Evolutionary conservation across 768 basidiomycete species (phyloP).

Genomic region (Phaeotremella skinneri): DNA sequence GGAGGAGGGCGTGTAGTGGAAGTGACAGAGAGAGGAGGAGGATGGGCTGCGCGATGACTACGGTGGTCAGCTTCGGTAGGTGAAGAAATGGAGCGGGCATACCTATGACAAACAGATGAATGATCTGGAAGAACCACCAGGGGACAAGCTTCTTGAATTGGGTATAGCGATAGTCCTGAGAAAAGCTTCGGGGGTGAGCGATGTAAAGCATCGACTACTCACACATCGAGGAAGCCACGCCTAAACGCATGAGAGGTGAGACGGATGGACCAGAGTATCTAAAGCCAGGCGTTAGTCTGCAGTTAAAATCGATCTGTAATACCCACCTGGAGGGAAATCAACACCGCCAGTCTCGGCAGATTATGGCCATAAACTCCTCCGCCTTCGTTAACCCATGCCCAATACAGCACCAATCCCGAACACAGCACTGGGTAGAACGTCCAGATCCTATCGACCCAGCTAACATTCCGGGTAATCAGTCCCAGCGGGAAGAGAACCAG

Average conservation of each 20-base stretch:
- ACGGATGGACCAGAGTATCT: conserved; percentile 52
- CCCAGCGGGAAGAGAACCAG: conserved; percentile 38
- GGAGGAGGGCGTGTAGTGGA: conserved; percentile 50
- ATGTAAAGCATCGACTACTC: conserved; percentile 33
- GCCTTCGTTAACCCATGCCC: conserved; percentile 56
- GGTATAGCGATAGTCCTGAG: conserved; percentile 80
- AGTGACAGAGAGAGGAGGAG: conserved; percentile 65
- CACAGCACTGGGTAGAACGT: conserved; percentile 74
- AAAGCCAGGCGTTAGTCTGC: background rate
- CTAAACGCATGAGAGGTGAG: conserved; percentile 79
- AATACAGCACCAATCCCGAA: conserved; percentile 75
- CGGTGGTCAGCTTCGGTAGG: conserved; percentile 8
- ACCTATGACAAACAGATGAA: conserved; percentile 72
- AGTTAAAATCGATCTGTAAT: conserved; percentile 54
- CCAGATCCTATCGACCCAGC: conserved; percentile 63
- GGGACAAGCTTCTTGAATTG: conserved; percentile 66
- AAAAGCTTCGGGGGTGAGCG: conserved; percentile 53
- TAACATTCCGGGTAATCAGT: conserved; percentile 44
- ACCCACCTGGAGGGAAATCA: conserved; percentile 66
- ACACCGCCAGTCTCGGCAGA: conserved; percentile 62
- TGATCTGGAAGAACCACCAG: conserved; percentile 60
- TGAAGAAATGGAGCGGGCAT: conserved; percentile 21
- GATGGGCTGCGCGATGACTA: conserved; percentile 73
- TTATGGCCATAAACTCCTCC: conserved; percentile 63
- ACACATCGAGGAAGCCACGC: conserved; percentile 76